Percentiles rank a stretch among this genome's conserved stretches.
Conservation (phyloP, 2,329 filamentous ascomycete genomes). For the Apiospora rasikravindrae region DNA sequence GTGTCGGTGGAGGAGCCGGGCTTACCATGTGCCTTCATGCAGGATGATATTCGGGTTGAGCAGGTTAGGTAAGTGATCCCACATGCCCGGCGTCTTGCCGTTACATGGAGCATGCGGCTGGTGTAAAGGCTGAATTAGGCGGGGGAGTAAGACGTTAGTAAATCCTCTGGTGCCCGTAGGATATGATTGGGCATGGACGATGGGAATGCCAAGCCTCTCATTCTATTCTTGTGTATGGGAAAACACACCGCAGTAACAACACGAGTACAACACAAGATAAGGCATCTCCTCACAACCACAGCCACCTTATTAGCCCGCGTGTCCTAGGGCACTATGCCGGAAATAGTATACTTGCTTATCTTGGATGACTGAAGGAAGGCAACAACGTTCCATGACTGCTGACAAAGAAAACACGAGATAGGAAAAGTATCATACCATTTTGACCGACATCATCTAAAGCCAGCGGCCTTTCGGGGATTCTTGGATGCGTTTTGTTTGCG, state of each 20-base stretch:
- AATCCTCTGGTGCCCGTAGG: not conserved
- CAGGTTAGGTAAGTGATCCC: not conserved
- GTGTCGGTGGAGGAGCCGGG: not conserved
- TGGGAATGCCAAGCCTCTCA: not conserved
- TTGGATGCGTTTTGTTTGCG: not conserved
- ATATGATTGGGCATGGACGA: not conserved
- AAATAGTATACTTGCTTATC: not conserved
- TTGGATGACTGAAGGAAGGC: not conserved
- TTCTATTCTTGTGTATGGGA: not conserved
- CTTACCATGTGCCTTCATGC: not conserved
- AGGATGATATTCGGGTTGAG: not conserved
- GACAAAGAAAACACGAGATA: not conserved
- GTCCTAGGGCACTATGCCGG: not conserved
- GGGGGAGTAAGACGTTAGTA: not conserved
- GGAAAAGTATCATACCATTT: not conserved
- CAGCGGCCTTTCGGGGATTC: not conserved
- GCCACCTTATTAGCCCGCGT: not conserved
- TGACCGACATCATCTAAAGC: not conserved
- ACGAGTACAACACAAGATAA: not conserved
- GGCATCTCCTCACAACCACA: not conserved
- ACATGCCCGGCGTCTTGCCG: not conserved
- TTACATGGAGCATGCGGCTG: not conserved
- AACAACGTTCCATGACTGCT: not conserved
- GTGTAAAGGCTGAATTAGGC: not conserved
- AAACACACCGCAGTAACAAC: not conserved